Percentiles rank a stretch among this genome's conserved stretches.
These are phyloP conservation scores for Phoma sp. DNA, from an alignment of 2,329 filamentous ascomycete species.

Conservation along the genomic window DNA sequence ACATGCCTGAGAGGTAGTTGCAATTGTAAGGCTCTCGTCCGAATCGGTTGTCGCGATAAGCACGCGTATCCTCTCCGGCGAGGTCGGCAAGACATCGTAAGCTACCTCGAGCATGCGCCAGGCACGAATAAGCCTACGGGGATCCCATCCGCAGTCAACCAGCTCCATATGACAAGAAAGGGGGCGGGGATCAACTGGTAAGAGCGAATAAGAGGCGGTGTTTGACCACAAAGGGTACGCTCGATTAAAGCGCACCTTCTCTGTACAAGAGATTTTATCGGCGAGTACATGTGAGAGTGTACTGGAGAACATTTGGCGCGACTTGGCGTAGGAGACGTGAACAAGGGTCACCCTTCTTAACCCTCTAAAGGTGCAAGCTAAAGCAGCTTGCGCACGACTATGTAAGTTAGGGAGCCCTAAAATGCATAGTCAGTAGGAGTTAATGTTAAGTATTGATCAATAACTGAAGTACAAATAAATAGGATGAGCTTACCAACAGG, in stretches of 20 bases:
- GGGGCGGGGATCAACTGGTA: slow-evolving; percentile 8
- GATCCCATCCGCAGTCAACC: slow-evolving; percentile 4
- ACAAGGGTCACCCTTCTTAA: background rate
- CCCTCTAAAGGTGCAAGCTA: background rate
- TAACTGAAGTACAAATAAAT: too few species aligned
- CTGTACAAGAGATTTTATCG: background rate
- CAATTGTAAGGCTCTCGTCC: background rate
- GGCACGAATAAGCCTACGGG: slow-evolving; percentile 9
- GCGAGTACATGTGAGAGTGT: background rate
- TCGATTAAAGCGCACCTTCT: slow-evolving; percentile 9
- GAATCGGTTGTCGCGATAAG: background rate
- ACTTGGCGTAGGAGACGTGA: background rate
- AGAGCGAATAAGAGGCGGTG: slow-evolving; percentile 8
- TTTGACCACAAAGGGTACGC: slow-evolving; percentile 16
- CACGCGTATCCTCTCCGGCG: slow-evolving; percentile 7
- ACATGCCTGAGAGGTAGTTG: slow-evolving; percentile 7
- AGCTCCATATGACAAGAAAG: slow-evolving; percentile 11
- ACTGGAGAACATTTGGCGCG: background rate
- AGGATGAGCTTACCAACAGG: too few species aligned
- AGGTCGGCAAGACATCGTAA: slow-evolving; percentile 5
- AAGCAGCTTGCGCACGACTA: too few species aligned
- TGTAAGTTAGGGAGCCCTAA: too few species aligned
- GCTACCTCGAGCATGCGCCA: slow-evolving; percentile 17
- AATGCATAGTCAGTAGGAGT: too few species aligned
- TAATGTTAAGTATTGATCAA: too few species aligned